Conservation (phyloP, 2,329 filamentous ascomycete species). For the Cladosporium cucumerinum region DNA sequence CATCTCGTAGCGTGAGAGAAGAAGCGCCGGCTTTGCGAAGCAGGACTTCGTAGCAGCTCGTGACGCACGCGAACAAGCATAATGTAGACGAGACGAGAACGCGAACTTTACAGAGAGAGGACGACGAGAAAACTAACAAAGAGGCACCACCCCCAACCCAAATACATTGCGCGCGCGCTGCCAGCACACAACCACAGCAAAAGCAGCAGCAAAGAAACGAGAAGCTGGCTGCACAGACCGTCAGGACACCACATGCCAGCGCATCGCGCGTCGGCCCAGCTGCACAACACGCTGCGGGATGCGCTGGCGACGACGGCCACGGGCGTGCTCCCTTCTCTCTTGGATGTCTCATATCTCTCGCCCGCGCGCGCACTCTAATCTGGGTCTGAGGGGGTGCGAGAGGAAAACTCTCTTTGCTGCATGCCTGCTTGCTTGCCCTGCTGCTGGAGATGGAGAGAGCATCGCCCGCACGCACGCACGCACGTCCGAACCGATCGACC, state of each 20-base stretch:
- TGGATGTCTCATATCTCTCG: background rate
- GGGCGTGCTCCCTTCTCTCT: background rate
- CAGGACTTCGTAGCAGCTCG: background rate
- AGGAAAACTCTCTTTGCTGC: background rate
- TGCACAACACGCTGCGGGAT: background rate
- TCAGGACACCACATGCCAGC: constrained; percentile 1
- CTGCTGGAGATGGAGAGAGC: background rate
- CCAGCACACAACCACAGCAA: background rate
- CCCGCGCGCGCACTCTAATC: background rate
- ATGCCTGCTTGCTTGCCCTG: background rate
- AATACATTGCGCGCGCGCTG: background rate
- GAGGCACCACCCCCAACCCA: background rate
- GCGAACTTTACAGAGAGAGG: background rate
- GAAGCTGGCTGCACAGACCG: background rate
- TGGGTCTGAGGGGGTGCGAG: background rate
- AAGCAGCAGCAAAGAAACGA: background rate
- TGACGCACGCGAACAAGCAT: background rate
- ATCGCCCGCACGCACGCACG: background rate
- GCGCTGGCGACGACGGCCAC: background rate
- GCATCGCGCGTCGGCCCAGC: background rate
- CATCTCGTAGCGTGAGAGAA: background rate
- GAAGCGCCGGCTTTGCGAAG: background rate
- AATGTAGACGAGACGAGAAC: background rate
- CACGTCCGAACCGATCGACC: background rate
- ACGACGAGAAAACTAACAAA: background rate